Percentiles rank a stretch among this genome's conserved stretches.
phyloP scores from a whole-genome alignment of 2,329 filamentous ascomycete species.

The Venturia aucupariae region DNA sequence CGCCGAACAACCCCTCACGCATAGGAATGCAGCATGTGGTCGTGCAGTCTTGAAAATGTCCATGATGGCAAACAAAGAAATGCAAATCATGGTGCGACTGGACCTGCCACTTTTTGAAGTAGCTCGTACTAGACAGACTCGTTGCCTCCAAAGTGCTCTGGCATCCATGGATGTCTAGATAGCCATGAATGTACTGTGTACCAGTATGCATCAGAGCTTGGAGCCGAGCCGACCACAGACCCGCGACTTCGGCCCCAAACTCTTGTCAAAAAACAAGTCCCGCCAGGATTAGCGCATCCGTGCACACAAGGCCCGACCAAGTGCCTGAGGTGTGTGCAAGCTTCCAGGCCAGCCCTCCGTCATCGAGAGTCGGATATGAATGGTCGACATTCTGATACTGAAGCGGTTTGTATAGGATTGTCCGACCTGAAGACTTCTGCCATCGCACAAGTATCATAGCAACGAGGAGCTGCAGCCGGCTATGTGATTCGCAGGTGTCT shows the following conservation, averaged over 20 bases:
- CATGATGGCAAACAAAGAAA: neutral
- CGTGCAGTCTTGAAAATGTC: neutral
- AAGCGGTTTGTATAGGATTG: neutral
- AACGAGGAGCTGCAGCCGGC: neutral
- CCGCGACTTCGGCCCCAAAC: conserved; percentile 1
- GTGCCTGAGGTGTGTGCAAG: neutral
- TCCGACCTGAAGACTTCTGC: neutral
- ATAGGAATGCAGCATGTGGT: neutral
- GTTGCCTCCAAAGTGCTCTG: neutral
- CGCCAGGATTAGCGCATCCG: neutral
- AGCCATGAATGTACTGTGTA: neutral
- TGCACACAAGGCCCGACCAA: neutral
- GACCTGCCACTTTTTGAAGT: neutral
- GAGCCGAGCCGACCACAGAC: neutral
- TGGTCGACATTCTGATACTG: neutral
- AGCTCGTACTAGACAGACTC: neutral
- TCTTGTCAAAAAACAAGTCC: neutral
- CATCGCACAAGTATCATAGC: neutral
- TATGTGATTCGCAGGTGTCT: neutral
- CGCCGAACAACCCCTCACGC: neutral
- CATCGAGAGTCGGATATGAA: too few relatives aligned
- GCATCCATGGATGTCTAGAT: neutral
- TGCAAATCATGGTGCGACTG: neutral
- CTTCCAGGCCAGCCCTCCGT: neutral
- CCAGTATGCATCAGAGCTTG: neutral